Base-by-base conservation (phyloP, 129 eudicot genomes). In the Flaveria ramosissima region DNA sequence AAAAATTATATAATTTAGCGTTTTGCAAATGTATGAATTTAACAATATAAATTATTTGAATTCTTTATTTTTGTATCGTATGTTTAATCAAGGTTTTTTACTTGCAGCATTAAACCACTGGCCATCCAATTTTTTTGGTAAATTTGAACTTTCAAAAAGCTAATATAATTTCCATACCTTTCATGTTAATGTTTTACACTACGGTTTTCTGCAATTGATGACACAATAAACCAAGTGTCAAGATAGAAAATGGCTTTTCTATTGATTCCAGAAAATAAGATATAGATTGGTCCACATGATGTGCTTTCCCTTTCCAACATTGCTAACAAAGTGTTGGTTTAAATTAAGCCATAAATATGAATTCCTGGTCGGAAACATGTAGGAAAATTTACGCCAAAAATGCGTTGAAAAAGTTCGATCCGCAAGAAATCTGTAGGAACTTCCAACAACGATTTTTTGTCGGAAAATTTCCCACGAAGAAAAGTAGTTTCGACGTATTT, bases 221-320 rank as follows among this genome's bases (percentile, higher is more conserved):
- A 69, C 73, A 69, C 57, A 20, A 11, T 20, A 43, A 36, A 36
- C 41, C 41, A 13, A 24, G 10, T 69, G 32, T 23, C 41, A 69
- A 41, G 70, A 57, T 48, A 24, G 39, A 70, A 11, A 27, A 19
- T 56, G 32, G 27, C 26, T 20, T 43, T 27, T 51, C 52, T 53
- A 50, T 39, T 27, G 36, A 32, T 26, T 32, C 26, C 20, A 6
- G 21, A 75, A 66, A n/a, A 43, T 68, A 47, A 24, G 27, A 55
- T 53, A 62, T 57, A 70, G 56, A 72, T 63, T 64, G 74, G 79
- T 80, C 73, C 83, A 80, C 83, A 63, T 74, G 74, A 64, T 72
- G 73, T 50, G 78, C 41, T 72, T 72, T 79, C 65, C 83, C 61
- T 71, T 56, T 55, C 32, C 23, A 9, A 11, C n/a, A 24, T 61